Evolutionary conservation across 1,284 basidiomycete genomes (phyloP).

Genomic region (Cutaneotrichosporon sp.): DNA sequence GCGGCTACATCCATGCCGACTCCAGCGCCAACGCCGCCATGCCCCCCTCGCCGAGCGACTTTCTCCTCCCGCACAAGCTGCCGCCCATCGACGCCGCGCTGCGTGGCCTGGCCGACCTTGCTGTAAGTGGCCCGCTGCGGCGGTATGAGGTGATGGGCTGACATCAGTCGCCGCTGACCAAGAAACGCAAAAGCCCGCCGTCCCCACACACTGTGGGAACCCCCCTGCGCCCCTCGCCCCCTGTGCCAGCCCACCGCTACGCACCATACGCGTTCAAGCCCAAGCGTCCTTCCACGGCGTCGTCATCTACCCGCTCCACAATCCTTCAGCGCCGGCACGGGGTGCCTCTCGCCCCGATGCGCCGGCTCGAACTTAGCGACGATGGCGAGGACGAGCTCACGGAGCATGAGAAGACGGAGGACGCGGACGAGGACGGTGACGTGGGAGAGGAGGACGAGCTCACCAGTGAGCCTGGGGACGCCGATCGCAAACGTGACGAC

Average conservation of each 20-base stretch:
- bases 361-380: background rate
- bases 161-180: constrained; percentile 2
- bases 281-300: background rate
- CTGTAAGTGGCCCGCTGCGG: too few species aligned
- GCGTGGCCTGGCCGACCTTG: too few species aligned
- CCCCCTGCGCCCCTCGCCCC: background rate
- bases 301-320: background rate
- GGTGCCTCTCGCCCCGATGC: background rate
- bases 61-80: background rate
- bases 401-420: background rate
- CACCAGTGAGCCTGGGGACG: background rate
- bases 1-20: background rate
- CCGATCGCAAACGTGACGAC: background rate
- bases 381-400: constrained; percentile 4
- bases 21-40: background rate
- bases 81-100: background rate
- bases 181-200: background rate
- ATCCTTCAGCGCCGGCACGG: background rate
- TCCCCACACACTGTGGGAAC: constrained; percentile 1
- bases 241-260: background rate
- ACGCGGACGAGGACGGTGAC: constrained; percentile 2
- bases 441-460: background rate
- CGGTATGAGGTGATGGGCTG: background rate
- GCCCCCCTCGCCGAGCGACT: background rate
- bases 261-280: background rate